Evolutionary conservation across 208 protist genomes (phyloP).

Genomic region (Trichomonas gallinae): DNA sequence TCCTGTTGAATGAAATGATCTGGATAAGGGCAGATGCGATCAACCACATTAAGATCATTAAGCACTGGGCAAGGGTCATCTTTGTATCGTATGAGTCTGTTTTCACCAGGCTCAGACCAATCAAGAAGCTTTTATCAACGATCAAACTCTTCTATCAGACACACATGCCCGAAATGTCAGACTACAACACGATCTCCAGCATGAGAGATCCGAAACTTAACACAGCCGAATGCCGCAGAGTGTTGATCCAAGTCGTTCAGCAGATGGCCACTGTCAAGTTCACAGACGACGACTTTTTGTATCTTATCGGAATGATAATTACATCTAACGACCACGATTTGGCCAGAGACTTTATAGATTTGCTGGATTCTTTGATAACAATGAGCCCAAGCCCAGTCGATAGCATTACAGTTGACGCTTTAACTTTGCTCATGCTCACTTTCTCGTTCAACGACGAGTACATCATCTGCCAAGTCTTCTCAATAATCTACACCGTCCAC

Average conservation of each 20-base stretch:
- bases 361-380: background rate
- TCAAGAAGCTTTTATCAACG: background rate
- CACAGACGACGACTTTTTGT: background rate
- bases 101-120: background rate
- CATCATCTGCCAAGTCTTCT: background rate
- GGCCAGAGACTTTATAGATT: background rate
- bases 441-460: background rate
- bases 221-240: background rate
- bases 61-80: background rate
- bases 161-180: background rate
- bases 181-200: background rate
- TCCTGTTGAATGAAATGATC: background rate
- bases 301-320: background rate
- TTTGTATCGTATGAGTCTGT: background rate
- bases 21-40: background rate
- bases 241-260: background rate
- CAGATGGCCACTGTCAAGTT: background rate
- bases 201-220: background rate
- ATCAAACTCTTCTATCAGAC: background rate
- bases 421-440: background rate
- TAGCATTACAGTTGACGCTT: background rate
- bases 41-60: background rate
- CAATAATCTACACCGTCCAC: background rate
- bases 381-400: background rate
- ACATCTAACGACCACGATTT: background rate